Evolutionary conservation across 2,329 filamentous ascomycete species (phyloP), one percentile per base, ranked within the genome.

Genomic region (Penicillium freii): DNA sequence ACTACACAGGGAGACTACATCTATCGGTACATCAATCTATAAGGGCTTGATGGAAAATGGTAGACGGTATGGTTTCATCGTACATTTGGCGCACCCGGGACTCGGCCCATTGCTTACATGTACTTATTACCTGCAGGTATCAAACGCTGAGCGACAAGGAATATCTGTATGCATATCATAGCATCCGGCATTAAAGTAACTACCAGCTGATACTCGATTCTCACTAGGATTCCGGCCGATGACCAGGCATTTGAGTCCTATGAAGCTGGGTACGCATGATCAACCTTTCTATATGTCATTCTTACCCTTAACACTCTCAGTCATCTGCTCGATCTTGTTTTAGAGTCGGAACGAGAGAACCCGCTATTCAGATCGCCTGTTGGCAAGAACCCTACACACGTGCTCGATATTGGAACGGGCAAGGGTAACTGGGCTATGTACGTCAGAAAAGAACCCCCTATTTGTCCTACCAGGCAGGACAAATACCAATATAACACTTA

Each of bases 241-340:
- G 62, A 63, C 1, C 53, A 54, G 2, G 54, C 59, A 54, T 63
- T 63, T 13, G 62, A 63, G 34, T 48, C 62, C 6, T 63, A 63
- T 43, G 62, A 63, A 53, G 60, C 57, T 29, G 62, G 57, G 62
- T 63, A 57, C 19, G 23, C 33, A 13, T 10, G 17, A 33, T 13
- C 21, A 4, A 6, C 11, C 47, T 23, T 23, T n/a, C 45, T 29
- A 31, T 21, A 13, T 25, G 0, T 10, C 5, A 36, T 9, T 7
- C 1, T 36, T 9, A 27, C 11, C 13, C 27, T 33, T 31, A 29
- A 51, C 27, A 13, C 21, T 21, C 10, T 6, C 27, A 63, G 62
- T 13, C 62, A 63, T 27, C n/a, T 63, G 10, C 43, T 62, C 4
- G 51, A 57, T 5, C 44, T 63, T 11, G 44, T 62, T 8, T 36